Conservation (phyloP, 2,329 filamentous ascomycete species). For the Cephalotrichum gorgonifer region DNA sequence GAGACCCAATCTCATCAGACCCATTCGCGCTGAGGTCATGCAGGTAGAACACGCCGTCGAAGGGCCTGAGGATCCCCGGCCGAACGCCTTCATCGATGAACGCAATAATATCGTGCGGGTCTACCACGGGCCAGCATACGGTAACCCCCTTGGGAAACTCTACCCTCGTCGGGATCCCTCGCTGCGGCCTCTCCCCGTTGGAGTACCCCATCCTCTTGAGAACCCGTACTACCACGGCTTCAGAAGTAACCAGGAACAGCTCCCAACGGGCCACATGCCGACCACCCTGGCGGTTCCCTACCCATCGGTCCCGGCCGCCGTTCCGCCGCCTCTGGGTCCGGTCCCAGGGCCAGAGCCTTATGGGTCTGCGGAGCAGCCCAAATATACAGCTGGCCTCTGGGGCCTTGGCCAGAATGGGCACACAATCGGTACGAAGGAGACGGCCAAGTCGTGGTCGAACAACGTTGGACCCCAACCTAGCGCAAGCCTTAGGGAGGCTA, state of each 20-base stretch:
- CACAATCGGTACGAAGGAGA: constrained; percentile 11
- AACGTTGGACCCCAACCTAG: constrained; percentile 19
- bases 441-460: constrained; percentile 14
- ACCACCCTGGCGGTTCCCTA: not conserved
- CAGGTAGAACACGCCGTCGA: constrained; percentile 47
- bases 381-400: not conserved
- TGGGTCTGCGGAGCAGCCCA: not conserved
- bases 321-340: not conserved
- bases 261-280: not conserved
- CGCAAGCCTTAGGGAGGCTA: not conserved
- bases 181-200: constrained; percentile 13
- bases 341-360: not conserved
- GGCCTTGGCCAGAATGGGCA: constrained; percentile 5
- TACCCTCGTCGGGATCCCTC: constrained; percentile 29
- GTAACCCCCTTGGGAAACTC: constrained; percentile 34
- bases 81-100: constrained; percentile 50
- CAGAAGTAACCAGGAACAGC: not conserved
- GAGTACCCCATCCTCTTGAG: constrained; percentile 10
- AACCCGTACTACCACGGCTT: constrained; percentile 31
- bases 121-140: constrained; percentile 47
- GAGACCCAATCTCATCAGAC: constrained; percentile 34
- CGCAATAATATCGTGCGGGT: constrained; percentile 41
- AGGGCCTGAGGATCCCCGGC: constrained; percentile 38
- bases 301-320: not conserved
- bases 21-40: constrained; percentile 36